Percentiles rank a stretch among this genome's conserved stretches.
Conservation (phyloP, 2,329 filamentous ascomycete genomes). For the Alternaria angustiovoidea region DNA sequence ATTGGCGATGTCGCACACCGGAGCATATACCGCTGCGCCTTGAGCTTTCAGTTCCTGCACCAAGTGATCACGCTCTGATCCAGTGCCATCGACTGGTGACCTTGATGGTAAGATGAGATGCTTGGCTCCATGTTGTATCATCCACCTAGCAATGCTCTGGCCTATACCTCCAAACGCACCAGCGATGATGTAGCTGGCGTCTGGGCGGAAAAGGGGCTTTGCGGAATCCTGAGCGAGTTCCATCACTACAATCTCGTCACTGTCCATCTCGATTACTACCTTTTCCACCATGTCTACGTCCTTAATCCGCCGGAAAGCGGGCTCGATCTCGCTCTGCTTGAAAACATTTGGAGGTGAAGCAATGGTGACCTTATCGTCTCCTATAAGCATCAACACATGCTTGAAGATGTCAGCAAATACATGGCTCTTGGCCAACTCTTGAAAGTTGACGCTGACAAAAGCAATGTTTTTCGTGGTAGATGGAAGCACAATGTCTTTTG, state of each 20-base stretch:
- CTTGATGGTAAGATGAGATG: constrained; percentile 32
- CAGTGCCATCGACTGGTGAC: constrained; percentile 10
- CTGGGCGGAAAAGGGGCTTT: constrained; percentile 13
- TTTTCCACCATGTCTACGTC: constrained; percentile 11
- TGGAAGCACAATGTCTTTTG: constrained; percentile 3
- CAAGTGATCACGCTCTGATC: constrained; percentile 11
- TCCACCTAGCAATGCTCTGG: constrained; percentile 27
- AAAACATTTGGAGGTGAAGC: constrained; percentile 5
- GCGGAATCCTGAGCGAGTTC: background rate
- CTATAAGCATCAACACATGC: constrained; percentile 3
- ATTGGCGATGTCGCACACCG: constrained; percentile 30
- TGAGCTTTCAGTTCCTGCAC: constrained; percentile 15
- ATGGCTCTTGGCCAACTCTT: constrained; percentile 6
- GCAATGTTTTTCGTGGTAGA: constrained; percentile 9
- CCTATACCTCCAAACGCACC: constrained; percentile 39
- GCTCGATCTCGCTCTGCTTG: constrained; percentile 19
- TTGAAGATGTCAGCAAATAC: constrained; percentile 5
- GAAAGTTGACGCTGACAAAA: constrained; percentile 10
- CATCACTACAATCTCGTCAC: constrained; percentile 15
- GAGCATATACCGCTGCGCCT: constrained; percentile 20
- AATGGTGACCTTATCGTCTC: background rate
- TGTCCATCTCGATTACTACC: constrained; percentile 17
- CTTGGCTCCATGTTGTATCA: constrained; percentile 30
- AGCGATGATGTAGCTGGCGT: constrained; percentile 34
- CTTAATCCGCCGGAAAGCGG: constrained; percentile 27